Percentiles rank a stretch among this genome's conserved stretches.
These are phyloP conservation scores for Endocladia muricata DNA, from an alignment of 31 red algal genomes.

Conservation along the genomic window DNA sequence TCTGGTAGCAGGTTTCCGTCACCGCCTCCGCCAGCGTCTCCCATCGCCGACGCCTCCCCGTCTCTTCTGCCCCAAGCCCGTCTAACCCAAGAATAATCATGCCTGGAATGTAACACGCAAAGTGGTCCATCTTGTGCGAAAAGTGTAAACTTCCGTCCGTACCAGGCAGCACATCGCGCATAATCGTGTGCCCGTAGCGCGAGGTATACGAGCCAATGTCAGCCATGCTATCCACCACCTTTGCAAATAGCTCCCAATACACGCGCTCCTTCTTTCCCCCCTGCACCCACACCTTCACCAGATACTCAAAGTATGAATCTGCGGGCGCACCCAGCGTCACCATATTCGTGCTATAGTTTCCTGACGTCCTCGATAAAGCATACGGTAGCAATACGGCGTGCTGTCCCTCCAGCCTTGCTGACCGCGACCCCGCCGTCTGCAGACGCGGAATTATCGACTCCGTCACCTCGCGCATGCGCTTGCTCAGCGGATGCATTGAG, in stretches of 20 bases:
- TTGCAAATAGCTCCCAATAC: slow-evolving; percentile 34
- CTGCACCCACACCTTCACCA: slow-evolving; percentile 81
- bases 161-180: slow-evolving; percentile 29
- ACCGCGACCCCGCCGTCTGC: neutral
- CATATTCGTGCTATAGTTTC: slow-evolving; percentile 47
- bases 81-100: slow-evolving; percentile 67
- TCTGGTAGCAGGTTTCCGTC: slow-evolving; percentile 72
- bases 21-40: slow-evolving; percentile 44
- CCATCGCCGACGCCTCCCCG: slow-evolving; percentile 39
- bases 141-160: slow-evolving; percentile 28
- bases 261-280: slow-evolving; percentile 39
- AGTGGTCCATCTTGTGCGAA: slow-evolving; percentile 71
- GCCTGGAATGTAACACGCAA: slow-evolving; percentile 75
- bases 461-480: slow-evolving; percentile 22
- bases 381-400: slow-evolving; percentile 46
- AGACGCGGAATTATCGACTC: slow-evolving; percentile 28
- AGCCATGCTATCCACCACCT: slow-evolving; percentile 57
- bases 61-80: slow-evolving; percentile 37
- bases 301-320: slow-evolving; percentile 85
- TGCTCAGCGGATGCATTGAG: neutral
- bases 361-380: slow-evolving; percentile 23
- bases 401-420: slow-evolving; percentile 1
- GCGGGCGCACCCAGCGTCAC: slow-evolving; percentile 73
- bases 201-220: slow-evolving; percentile 30
- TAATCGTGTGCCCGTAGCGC: slow-evolving; percentile 28